Base-by-base conservation (phyloP, 495 filamentous ascomycete genomes). In the Collariella sp. region DNA sequence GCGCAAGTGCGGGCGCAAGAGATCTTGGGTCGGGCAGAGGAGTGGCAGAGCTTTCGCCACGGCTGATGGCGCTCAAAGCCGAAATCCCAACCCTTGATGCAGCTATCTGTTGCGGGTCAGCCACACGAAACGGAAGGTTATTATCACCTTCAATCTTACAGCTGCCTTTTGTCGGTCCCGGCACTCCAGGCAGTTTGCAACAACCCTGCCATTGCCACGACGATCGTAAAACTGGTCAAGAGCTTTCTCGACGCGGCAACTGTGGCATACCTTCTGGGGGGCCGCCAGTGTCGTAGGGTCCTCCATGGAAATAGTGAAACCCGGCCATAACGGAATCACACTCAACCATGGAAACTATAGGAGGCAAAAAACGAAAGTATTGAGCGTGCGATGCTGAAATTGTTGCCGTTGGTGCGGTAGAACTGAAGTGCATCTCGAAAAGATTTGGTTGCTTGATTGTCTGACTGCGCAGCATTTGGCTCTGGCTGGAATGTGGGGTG, bases 301-400 rank as follows among this genome's bases (percentile, higher is more conserved):
- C 24, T 26, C 42, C 42, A 45, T 45, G 1, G 13, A 4, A 29
- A 29, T 4, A 26, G 42, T 29, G 7, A n/a, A 45, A 7, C 22
- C 42, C 23, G 42, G 15, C 42, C 42, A 45, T 45, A 45, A 31
- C 42, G 42, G 42, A n/a, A n/a, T n/a, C n/a, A n/a, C n/a, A n/a
- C n/a, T n/a, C n/a, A n/a, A n/a, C n/a, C n/a, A n/a, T n/a, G n/a
- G n/a, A n/a, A n/a, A n/a, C n/a, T n/a, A n/a, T n/a, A n/a, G n/a
- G n/a, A n/a, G n/a, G n/a, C n/a, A n/a, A n/a, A n/a, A n/a, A n/a
- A n/a, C n/a, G n/a, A n/a, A n/a, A n/a, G n/a, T n/a, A n/a, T n/a
- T n/a, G n/a, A n/a, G n/a, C n/a, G n/a, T n/a, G n/a, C n/a, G n/a
- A n/a, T n/a, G n/a, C n/a, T n/a, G n/a, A n/a, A n/a, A n/a, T n/a